A percentile compares a stretch with the other conserved stretches of the same genome.
phyloP scores from a whole-genome alignment of 1,284 basidiomycete species.

The Cutaneotrichosporon mucoides region DNA sequence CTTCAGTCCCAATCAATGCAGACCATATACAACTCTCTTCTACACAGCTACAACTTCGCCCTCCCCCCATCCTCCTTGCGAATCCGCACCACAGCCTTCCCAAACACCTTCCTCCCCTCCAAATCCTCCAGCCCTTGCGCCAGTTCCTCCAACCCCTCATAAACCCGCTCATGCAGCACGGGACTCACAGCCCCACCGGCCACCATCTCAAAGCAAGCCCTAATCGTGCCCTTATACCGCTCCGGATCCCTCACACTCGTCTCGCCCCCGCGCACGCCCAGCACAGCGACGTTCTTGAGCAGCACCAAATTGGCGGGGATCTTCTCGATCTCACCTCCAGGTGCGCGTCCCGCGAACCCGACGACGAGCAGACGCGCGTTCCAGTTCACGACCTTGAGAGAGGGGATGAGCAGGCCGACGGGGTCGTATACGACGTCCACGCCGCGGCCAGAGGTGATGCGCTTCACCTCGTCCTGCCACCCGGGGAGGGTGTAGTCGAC shows the following conservation, averaged over 20 bases:
- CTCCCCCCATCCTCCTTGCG: constrained; percentile 48
- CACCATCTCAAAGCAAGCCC: constrained; percentile 16
- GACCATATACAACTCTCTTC: too few species aligned
- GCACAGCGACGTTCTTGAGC: constrained; percentile 75
- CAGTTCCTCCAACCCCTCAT: background rate
- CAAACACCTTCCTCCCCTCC: constrained; percentile 80
- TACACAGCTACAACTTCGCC: constrained; percentile 8
- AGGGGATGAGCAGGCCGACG: constrained; percentile 54
- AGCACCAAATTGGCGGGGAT: constrained; percentile 83
- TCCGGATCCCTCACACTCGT: constrained; percentile 53
- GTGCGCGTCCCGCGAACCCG: constrained; percentile 66
- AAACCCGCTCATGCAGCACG: background rate
- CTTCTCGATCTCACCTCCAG: constrained; percentile 73
- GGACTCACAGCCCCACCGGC: background rate
- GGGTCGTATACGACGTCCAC: constrained; percentile 86
- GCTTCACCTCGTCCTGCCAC: constrained; percentile 54
- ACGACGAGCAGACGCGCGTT: constrained; percentile 87
- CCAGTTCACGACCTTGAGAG: constrained; percentile 86
- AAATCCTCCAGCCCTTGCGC: constrained; percentile 46
- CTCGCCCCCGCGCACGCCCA: constrained; percentile 85
- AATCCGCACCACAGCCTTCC: constrained; percentile 75
- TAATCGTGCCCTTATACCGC: background rate
- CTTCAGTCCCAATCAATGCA: too few species aligned
- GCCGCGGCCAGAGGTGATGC: constrained; percentile 70
- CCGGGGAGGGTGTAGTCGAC: constrained; percentile 49